Conservation (phyloP, 805 yeast species). For the Komagataella pastoris region DNA sequence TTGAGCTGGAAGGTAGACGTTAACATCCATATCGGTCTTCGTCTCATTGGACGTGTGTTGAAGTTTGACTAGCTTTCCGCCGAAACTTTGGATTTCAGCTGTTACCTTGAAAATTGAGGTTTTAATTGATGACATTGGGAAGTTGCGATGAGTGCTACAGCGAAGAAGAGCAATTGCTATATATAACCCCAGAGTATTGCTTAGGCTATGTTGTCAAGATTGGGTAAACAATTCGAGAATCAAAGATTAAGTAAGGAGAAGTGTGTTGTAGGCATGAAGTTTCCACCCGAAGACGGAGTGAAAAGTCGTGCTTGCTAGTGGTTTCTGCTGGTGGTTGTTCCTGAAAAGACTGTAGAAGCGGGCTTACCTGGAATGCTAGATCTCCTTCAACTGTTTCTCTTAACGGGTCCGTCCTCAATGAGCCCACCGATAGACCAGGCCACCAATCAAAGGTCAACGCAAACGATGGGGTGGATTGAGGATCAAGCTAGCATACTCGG, state of each 20-base stretch:
- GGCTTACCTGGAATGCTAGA: no score
- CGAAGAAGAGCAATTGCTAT: background rate
- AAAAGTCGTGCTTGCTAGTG: no score
- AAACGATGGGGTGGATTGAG: no score
- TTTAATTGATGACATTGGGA: background rate
- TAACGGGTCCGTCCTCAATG: no score
- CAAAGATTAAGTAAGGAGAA: background rate
- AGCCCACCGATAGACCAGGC: no score
- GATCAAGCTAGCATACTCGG: no score
- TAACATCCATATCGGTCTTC: slow-evolving; percentile 68
- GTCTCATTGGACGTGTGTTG: slow-evolving; percentile 58
- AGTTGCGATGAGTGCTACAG: background rate
- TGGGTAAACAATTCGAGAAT: background rate
- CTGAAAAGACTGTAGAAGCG: no score
- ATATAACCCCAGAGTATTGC: background rate
- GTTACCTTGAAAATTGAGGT: slow-evolving; percentile 36
- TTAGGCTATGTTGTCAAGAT: background rate
- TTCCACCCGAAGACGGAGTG: no score
- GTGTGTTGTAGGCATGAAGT: background rate
- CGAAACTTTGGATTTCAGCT: slow-evolving; percentile 47
- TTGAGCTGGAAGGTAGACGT: slow-evolving; percentile 64
- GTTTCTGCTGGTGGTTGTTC: no score
- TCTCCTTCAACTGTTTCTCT: no score
- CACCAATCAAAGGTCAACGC: no score
- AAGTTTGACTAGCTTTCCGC: slow-evolving; percentile 66